phyloP scores from a whole-genome alignment of 345 rosid genomes.

The Excoecaria agallocha region DNA sequence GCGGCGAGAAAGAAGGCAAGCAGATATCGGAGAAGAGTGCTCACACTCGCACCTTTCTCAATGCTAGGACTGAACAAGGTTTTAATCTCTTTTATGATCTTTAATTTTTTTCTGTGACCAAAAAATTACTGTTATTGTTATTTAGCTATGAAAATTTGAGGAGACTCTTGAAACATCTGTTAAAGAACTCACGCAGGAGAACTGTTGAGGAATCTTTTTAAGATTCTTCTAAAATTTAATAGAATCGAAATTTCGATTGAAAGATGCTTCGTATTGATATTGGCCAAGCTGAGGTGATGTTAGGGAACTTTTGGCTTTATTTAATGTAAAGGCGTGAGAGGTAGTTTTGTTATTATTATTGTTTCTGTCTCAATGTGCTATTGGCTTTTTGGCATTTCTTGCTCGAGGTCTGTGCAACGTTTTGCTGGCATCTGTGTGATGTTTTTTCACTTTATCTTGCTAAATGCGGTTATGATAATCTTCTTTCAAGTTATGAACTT shows the following conservation, averaged over 20 bases:
- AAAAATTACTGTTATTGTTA: background rate
- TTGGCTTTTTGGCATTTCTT: background rate
- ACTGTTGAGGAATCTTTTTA: no score
- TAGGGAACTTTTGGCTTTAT: background rate
- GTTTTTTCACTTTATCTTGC: background rate
- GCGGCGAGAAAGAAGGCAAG: conserved; percentile 19
- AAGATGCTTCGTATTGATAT: background rate
- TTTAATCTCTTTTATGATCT: conserved; percentile 17
- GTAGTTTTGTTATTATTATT: background rate
- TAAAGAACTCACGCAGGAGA: no score
- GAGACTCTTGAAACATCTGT: no score
- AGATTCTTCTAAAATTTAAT: no score
- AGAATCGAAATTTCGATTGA: background rate
- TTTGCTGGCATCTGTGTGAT: background rate
- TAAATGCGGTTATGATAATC: no score
- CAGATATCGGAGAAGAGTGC: conserved; percentile 19
- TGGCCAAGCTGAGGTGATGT: background rate
- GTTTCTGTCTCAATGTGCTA: background rate
- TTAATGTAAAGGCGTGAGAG: background rate
- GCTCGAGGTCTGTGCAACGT: background rate
- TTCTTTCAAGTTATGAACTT: no score
- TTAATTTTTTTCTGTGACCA: conserved; percentile 1
- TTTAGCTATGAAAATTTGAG: no score
- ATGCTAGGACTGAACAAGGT: conserved; percentile 78
- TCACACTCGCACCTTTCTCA: conserved; percentile 66